These are phyloP conservation scores for Hippophae gyantsensis DNA, from an alignment of 306 rosid genomes.

Conservation along the genomic window DNA sequence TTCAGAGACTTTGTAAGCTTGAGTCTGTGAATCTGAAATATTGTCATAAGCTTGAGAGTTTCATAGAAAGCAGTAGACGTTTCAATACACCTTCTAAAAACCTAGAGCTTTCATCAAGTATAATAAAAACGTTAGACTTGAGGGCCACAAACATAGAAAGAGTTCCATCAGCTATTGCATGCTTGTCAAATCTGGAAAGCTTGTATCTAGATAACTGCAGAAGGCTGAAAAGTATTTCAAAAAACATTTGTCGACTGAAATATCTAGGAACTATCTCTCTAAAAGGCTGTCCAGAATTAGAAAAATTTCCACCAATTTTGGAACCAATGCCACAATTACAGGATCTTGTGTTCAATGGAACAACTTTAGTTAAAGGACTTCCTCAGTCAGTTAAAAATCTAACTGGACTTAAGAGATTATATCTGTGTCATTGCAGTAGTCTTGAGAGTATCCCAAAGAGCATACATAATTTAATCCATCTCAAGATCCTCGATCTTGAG, in stretches of 20 bases:
- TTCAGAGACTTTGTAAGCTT: conserved; percentile 6
- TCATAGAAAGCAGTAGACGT: not conserved
- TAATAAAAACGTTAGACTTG: not conserved
- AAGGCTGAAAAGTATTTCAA: not conserved
- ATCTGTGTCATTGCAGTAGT: not conserved
- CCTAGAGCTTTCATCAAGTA: not conserved
- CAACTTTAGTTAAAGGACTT: not conserved
- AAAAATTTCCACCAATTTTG: conserved; percentile 3
- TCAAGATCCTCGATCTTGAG: not conserved
- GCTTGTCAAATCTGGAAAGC: not conserved
- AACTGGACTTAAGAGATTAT: not conserved
- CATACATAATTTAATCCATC: not conserved
- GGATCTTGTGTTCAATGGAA: not conserved
- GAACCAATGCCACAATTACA: not conserved
- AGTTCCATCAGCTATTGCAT: not conserved
- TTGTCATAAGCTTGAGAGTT: not conserved
- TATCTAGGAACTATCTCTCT: not conserved
- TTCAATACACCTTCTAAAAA: not conserved
- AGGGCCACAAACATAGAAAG: not conserved
- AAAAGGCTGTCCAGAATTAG: not conserved
- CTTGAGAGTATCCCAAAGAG: conserved; percentile 7
- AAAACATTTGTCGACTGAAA: not conserved
- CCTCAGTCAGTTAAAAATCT: conserved; percentile 1
- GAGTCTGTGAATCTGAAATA: not conserved
- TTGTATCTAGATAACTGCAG: not conserved